Evolutionary conservation across 2,329 filamentous ascomycete genomes (phyloP).

Genomic region (Rachicladosporium sp.): DNA sequence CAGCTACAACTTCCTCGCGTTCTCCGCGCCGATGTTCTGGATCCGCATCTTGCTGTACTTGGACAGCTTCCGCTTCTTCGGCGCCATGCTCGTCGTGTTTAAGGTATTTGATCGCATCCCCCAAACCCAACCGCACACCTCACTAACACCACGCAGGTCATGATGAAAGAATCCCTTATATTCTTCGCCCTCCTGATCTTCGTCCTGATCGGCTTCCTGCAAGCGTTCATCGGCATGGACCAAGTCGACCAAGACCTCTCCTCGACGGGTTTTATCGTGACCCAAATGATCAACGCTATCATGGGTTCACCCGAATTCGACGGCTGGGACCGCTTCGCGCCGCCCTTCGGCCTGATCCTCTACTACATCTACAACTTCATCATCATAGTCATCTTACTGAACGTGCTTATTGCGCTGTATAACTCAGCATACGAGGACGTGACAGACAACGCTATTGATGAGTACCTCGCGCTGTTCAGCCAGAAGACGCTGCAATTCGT

Average conservation of each 20-base stretch:
- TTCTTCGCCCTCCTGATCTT: conserved; percentile 87
- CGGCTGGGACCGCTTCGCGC: conserved; percentile 80
- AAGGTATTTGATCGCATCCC: conserved; percentile 36
- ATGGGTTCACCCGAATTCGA: conserved; percentile 86
- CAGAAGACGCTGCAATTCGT: conserved; percentile 96
- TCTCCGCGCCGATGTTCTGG: conserved; percentile 95
- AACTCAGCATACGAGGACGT: conserved; percentile 95
- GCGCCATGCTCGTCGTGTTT: conserved; percentile 92
- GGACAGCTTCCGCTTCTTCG: conserved; percentile 89
- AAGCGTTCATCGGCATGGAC: conserved; percentile 88
- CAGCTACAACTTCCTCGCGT: conserved; percentile 89
- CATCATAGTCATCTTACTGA: conserved; percentile 88
- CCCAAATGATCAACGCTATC: conserved; percentile 77
- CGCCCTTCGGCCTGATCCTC: conserved; percentile 84
- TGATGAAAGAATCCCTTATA: conserved; percentile 63
- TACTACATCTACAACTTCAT: conserved; percentile 98
- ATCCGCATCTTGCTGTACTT: conserved; percentile 81
- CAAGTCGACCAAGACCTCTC: conserved; percentile 60
- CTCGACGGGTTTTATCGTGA: conserved; percentile 59
- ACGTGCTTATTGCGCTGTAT: conserved; percentile 93
- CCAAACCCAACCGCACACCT: background rate
- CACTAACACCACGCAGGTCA: conserved; percentile 22
- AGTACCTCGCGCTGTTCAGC: conserved; percentile 85
- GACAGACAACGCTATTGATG: conserved; percentile 82
- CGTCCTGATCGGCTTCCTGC: conserved; percentile 75